Evolutionary conservation across 805 yeast genomes (phyloP).

Genomic region (Groenewaldozyma salmanticensis): DNA sequence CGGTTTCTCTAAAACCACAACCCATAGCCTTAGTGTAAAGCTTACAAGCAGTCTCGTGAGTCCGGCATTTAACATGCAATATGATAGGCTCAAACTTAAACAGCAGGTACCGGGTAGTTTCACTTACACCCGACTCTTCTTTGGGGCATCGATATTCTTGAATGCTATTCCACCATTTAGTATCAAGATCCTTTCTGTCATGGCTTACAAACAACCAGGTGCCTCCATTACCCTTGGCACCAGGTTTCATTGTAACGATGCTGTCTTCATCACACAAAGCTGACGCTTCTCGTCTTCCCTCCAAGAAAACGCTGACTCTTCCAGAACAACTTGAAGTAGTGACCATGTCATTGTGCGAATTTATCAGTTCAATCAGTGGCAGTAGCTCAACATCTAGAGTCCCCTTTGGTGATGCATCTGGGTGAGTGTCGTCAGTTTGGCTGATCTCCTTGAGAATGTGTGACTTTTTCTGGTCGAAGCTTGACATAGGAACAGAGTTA

Average conservation of each 20-base stretch:
- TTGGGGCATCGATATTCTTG: conserved; percentile 12
- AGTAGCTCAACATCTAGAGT: conserved; percentile 65
- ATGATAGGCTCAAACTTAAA: conserved; percentile 82
- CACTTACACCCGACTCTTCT: conserved; percentile 1
- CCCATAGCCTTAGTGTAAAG: conserved; percentile 65
- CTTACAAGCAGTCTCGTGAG: conserved; percentile 44
- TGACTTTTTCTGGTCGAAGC: conserved; percentile 56
- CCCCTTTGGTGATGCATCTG: conserved; percentile 66
- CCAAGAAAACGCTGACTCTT: conserved; percentile 70
- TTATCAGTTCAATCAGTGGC: conserved; percentile 64
- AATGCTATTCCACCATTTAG: conserved; percentile 23
- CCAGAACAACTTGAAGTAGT: conserved; percentile 90
- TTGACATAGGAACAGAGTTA: conserved; percentile 21
- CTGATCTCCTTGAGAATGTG: conserved; percentile 45
- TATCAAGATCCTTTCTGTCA: conserved; percentile 36
- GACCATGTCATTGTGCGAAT: conserved; percentile 55
- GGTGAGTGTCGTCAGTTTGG: conserved; percentile 32
- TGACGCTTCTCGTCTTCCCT: conserved; percentile 44
- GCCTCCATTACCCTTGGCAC: conserved; percentile 83
- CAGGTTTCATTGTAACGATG: conserved; percentile 46
- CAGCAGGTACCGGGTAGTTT: conserved; percentile 40
- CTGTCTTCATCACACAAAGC: conserved; percentile 2
- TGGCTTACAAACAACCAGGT: conserved; percentile 78
- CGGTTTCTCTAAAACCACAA: conserved; percentile 82
- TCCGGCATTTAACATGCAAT: conserved; percentile 71